Base-by-base conservation (phyloP, 768 basidiomycete species). In the Boletus bicolor region DNA sequence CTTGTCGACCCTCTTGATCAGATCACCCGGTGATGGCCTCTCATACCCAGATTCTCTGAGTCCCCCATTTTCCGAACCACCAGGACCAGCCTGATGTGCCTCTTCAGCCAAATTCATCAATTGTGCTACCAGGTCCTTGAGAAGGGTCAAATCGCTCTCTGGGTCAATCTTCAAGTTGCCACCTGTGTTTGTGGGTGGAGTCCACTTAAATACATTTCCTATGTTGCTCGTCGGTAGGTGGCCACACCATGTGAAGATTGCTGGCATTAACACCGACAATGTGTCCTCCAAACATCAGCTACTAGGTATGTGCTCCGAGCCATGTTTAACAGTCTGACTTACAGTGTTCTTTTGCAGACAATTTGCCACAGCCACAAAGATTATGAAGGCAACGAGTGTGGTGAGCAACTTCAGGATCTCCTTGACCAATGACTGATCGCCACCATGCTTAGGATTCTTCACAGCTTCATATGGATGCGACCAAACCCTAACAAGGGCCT, bases 401-500 rank as follows among this genome's bases (percentile, higher is more conserved):
- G 37, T 51, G 10, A 41, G 39, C 2, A 19, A 4, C 39, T 41
- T 41, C 19, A 41, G 19, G 19, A 19, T 19, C 19, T 1, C 19
- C 19, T 19, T 41, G 8, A 41, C 39, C 39, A 4, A 19, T 19
- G 39, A 39, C 19, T 19, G 19, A n/a, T 39, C 5, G 19, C 19
- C 19, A 19, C 19, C 19, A 19, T 19, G 19, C 19, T 19, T 19
- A 19, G 19, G 19, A 19, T 19, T 19, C 19, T 19, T 19, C 19
- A 19, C 19, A 19, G 19, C 19, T 19, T 19, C 19, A 19, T 39
- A 50, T 10, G 42, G 51, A 37, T 58, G 38, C 3, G 1, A 7
- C 57, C 57, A 59, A 15, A 59, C 6, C 2, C 26, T 41, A 17
- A 59, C 21, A 21, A 36, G 5, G 15, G 36, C 42, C 21, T 51